Percentiles rank a stretch among this genome's conserved stretches.
Evolutionary conservation across 208 protist species (phyloP).

Genomic region (Crithidia sp.): DNA sequence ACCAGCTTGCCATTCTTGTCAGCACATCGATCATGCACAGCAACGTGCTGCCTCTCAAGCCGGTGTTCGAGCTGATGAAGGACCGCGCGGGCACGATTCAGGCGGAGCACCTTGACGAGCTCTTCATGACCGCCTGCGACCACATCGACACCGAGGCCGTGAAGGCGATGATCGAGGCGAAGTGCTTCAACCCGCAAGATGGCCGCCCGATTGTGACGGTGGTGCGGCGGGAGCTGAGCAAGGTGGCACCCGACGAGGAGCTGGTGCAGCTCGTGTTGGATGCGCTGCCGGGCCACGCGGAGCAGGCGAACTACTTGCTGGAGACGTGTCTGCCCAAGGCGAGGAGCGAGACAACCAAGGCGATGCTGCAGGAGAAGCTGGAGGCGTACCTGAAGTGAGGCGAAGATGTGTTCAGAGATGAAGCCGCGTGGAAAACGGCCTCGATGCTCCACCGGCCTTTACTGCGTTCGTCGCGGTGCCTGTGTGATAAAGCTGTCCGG

Average conservation of each 20-base stretch:
- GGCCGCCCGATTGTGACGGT: conserved; percentile 62
- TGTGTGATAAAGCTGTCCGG: too few relatives aligned
- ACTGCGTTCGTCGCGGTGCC: too few relatives aligned
- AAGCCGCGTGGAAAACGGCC: too few relatives aligned
- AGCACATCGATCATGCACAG: conserved; percentile 64
- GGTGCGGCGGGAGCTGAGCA: conserved; percentile 54
- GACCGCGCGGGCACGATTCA: conserved; percentile 51
- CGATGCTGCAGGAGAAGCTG: conserved; percentile 38
- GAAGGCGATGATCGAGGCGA: conserved; percentile 53
- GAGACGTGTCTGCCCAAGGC: conserved; percentile 42
- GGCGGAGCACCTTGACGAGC: conserved; percentile 58
- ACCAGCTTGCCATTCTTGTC: conserved; percentile 69
- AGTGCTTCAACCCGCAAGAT: conserved; percentile 68
- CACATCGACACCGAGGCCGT: conserved; percentile 63
- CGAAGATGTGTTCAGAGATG: background rate
- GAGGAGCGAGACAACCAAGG: conserved; percentile 42
- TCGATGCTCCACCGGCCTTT: too few relatives aligned
- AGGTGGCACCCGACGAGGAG: conserved; percentile 45
- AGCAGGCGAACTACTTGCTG: conserved; percentile 47
- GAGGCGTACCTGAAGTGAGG: conserved; percentile 26
- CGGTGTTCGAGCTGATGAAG: conserved; percentile 64
- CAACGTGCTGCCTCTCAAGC: conserved; percentile 49
- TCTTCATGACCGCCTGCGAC: conserved; percentile 78
- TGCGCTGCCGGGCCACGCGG: conserved; percentile 45
- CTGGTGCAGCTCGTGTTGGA: conserved; percentile 56